Evolutionary conservation across 176 grass and related monocot species (phyloP).

Genomic region (Ensete ventricosum): DNA sequence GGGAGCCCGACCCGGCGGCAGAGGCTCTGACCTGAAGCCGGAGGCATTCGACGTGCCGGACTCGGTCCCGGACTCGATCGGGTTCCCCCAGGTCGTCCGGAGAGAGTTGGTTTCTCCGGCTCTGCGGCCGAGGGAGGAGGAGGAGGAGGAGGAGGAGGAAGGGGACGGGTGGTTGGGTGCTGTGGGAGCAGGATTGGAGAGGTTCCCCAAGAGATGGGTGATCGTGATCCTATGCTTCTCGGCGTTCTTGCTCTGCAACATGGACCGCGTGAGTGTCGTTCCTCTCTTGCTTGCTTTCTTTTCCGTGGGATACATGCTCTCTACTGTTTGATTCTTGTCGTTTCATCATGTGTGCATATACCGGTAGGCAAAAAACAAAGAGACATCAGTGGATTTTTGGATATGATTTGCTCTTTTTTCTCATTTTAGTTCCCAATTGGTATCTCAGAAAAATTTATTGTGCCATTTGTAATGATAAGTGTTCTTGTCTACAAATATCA

Average conservation of each 20-base stretch:
- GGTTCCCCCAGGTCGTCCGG: neutral
- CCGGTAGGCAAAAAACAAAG: neutral
- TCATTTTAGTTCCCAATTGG: no score
- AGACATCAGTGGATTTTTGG: no score
- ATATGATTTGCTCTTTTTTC: no score
- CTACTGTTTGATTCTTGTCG: neutral
- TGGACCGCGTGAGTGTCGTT: slow-evolving; percentile 58
- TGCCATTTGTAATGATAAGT: no score
- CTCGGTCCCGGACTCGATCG: slow-evolving; percentile 1
- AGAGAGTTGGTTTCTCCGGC: neutral
- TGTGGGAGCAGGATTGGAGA: slow-evolving; percentile 8
- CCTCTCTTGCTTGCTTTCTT: neutral
- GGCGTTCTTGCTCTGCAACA: slow-evolving; percentile 91
- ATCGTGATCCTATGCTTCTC: slow-evolving; percentile 95
- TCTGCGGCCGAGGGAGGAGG: neutral
- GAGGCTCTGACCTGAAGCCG: slow-evolving; percentile 24
- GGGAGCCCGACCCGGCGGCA: neutral
- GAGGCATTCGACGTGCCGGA: neutral
- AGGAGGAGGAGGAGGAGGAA: neutral
- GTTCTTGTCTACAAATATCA: no score
- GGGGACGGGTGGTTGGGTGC: neutral
- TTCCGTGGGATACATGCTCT: neutral
- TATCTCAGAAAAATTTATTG: no score
- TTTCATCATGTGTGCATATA: neutral
- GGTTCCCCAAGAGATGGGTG: slow-evolving; percentile 72